These are phyloP conservation scores for Phytopythium litorale DNA, from an alignment of 352 stramenopile genomes.

Conservation along the genomic window DNA sequence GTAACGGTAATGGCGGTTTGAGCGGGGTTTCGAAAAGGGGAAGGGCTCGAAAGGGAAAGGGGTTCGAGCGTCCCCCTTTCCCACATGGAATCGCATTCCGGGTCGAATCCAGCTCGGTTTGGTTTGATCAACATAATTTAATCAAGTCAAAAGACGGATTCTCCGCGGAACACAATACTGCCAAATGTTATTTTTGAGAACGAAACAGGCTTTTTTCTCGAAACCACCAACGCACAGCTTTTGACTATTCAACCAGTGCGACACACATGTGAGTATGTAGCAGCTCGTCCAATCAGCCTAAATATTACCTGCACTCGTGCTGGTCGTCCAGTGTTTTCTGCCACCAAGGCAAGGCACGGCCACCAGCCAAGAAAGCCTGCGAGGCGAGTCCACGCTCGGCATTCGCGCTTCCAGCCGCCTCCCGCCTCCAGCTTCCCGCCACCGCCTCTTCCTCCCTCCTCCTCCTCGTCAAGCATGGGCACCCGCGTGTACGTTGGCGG, in stretches of 20 bases:
- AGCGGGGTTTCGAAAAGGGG: neutral
- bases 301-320: neutral
- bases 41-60: neutral
- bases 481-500: conserved; percentile 83
- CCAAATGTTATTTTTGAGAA: too few species aligned
- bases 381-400: neutral
- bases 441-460: neutral
- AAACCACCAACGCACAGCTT: neutral
- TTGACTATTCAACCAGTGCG: neutral
- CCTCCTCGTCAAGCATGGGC: conserved; percentile 43
- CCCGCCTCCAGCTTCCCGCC: conserved; percentile 60
- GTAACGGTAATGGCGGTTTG: too few species aligned
- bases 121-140: too few species aligned
- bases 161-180: too few species aligned
- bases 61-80: too few species aligned
- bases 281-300: neutral
- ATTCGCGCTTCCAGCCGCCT: conserved; percentile 76
- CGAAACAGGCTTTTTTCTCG: too few species aligned
- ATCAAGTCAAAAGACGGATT: too few species aligned
- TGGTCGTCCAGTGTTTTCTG: conserved; percentile 8
- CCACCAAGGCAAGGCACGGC: neutral
- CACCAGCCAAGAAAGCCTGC: neutral
- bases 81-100: too few species aligned
- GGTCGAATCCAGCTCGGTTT: too few species aligned
- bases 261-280: neutral